A percentile compares a stretch with the other conserved stretches of the same genome.
Conservation (phyloP, 805 yeast species). For the Candida parachauliodes region DNA sequence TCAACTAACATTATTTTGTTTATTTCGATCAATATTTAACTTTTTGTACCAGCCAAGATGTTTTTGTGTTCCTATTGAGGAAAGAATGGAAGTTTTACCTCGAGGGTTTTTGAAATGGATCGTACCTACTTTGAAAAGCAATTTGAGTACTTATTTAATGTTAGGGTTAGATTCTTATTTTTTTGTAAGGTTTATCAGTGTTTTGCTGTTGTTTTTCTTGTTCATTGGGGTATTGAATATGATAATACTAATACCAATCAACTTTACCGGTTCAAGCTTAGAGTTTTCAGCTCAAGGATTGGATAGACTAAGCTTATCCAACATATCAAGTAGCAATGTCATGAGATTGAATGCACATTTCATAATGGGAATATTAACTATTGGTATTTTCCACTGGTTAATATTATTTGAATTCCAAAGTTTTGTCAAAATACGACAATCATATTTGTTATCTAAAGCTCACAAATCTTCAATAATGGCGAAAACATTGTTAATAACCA, state of each 20-base stretch:
- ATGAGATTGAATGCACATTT: slow-evolving; percentile 59
- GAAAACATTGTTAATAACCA: slow-evolving; percentile 39
- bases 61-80: slow-evolving; percentile 38
- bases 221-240: slow-evolving; percentile 52
- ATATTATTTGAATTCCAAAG: slow-evolving; percentile 53
- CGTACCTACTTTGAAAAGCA: slow-evolving; percentile 34
- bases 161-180: slow-evolving; percentile 75
- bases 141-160: slow-evolving; percentile 41
- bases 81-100: slow-evolving; percentile 35
- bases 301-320: slow-evolving; percentile 69
- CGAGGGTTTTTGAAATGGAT: slow-evolving; percentile 58
- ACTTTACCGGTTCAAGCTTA: slow-evolving; percentile 39
- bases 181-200: slow-evolving; percentile 57
- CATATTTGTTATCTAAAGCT: slow-evolving; percentile 28
- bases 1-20: slow-evolving; percentile 45
- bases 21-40: slow-evolving; percentile 29
- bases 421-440: slow-evolving; percentile 47
- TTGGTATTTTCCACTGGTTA: slow-evolving; percentile 54
- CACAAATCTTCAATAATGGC: slow-evolving; percentile 24
- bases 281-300: slow-evolving; percentile 44
- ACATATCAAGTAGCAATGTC: slow-evolving; percentile 53
- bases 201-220: slow-evolving; percentile 49
- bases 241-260: slow-evolving; percentile 63
- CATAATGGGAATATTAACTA: slow-evolving; percentile 50
- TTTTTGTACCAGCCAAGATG: slow-evolving; percentile 55